These are phyloP conservation scores for Umbilicus rupestris DNA, from an alignment of 164 flowering plant species.

Conservation along the genomic window DNA sequence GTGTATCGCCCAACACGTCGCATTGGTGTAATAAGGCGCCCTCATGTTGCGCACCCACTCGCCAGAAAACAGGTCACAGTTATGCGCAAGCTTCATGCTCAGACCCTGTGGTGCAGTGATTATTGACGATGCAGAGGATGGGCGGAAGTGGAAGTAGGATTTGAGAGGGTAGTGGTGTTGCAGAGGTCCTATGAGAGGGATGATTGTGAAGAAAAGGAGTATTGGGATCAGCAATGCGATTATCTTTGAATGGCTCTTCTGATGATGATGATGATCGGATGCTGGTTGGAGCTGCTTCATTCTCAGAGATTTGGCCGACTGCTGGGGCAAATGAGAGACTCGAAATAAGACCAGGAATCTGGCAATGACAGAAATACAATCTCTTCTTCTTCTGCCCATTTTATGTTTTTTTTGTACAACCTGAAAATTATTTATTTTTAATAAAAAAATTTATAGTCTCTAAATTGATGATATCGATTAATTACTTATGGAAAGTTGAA, in stretches of 20 bases:
- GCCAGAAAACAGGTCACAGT: neutral
- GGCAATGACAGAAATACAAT: no score
- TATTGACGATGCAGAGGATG: neutral
- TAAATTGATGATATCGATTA: neutral
- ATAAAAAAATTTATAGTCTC: neutral
- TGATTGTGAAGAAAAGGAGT: neutral
- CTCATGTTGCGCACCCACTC: neutral
- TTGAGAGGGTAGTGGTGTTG: constrained; percentile 1
- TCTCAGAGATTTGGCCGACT: neutral
- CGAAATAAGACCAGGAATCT: neutral
- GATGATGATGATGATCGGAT: neutral
- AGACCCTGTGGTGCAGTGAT: neutral
- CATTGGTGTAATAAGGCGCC: neutral
- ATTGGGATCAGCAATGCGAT: neutral
- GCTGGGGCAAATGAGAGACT: neutral
- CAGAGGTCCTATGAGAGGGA: neutral
- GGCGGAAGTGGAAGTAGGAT: neutral
- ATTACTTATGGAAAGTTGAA: neutral
- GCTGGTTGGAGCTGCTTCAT: neutral
- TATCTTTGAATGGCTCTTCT: neutral
- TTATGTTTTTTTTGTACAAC: neutral
- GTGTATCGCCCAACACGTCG: neutral
- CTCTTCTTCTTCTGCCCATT: no score
- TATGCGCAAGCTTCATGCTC: neutral
- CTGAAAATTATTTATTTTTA: neutral